Conservation (phyloP, 257 asterid species). For the Phtheirospermum japonicum region DNA sequence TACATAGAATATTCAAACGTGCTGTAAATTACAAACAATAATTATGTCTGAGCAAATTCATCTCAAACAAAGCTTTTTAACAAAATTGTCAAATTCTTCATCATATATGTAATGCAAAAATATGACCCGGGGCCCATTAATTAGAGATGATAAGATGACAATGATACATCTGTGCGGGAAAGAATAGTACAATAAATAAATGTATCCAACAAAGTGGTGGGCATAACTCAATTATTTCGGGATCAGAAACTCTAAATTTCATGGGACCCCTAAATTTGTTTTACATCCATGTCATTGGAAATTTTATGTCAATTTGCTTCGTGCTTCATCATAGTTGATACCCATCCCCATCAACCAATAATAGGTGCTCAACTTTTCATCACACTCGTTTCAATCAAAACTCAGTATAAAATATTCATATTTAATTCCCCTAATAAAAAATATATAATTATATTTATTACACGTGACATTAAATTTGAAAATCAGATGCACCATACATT, state of each 20-base stretch:
- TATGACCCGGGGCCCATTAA: constrained; percentile 22
- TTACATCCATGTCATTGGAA: constrained; percentile 7
- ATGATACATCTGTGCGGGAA: constrained; percentile 15
- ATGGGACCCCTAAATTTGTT: constrained; percentile 15
- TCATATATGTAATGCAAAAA: neutral
- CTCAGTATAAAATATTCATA: too few species aligned
- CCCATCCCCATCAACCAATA: too few species aligned
- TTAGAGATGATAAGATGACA: constrained; percentile 27
- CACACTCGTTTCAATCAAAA: too few species aligned
- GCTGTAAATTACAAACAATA: neutral
- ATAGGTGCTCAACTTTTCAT: neutral
- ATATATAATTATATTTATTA: too few species aligned
- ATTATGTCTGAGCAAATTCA: constrained; percentile 3
- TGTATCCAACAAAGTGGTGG: constrained; percentile 30
- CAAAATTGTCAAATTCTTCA: neutral
- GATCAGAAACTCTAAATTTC: constrained; percentile 7
- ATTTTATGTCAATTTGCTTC: constrained; percentile 3
- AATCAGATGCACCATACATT: too few species aligned
- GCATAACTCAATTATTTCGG: constrained; percentile 26
- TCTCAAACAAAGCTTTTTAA: neutral
- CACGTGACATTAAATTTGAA: too few species aligned
- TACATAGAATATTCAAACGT: neutral
- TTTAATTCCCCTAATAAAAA: too few species aligned
- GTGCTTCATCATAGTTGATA: constrained; percentile 13
- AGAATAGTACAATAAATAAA: constrained; percentile 22